Base-by-base conservation (phyloP, 352 stramenopile species). In the Phytophthora vignae region DNA sequence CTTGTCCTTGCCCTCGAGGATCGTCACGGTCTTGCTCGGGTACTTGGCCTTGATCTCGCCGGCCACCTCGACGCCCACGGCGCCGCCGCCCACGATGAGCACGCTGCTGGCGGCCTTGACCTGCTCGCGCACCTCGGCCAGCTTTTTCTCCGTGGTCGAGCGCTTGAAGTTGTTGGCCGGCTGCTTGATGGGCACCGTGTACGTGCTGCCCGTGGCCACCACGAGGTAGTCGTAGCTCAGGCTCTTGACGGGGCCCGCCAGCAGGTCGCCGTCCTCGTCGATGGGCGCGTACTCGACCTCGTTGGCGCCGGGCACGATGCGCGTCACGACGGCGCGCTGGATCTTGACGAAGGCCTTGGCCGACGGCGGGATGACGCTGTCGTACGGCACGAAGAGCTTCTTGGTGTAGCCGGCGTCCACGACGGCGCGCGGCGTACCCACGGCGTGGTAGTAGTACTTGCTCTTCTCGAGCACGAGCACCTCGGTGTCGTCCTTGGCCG, bases 221-320 rank as follows among this genome's bases (percentile, higher is more conserved):
- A 92, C 73, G 7, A 91, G 67, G 57, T 87, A 91, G 78, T 90
- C 83, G 55, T 84, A 92, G 5, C 36, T n/a, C 19, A 91, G 44
- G 36, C 57, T 76, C 56, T 82, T 77, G 49, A 73, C 65, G 49
- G 67, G 58, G 3, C 56, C 65, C 4, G 64, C 55, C 53, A 76
- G 54, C 58, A 78, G 64, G 27, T 82, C 57, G 36, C 72, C 71
- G 59, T 79, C 66, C 11, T 79, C 73, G 33, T 50, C 71, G 44
- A 90, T 72, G 21, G 65, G 31, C 29, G 60, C 63, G 58, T 86
- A 82, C 57, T 69, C 48, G 42, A 89, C 73, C n/a, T 87, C 77
- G 61, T 81, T 85, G 22, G 62, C 46, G 3, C 67, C 71, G 0
- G 59, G 65, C 19, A 66, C 40, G 40, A 48, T 83, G 56, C 56